These are phyloP conservation scores for Dicorynia guianensis DNA, from an alignment of 306 rosid species.

Conservation along the genomic window DNA sequence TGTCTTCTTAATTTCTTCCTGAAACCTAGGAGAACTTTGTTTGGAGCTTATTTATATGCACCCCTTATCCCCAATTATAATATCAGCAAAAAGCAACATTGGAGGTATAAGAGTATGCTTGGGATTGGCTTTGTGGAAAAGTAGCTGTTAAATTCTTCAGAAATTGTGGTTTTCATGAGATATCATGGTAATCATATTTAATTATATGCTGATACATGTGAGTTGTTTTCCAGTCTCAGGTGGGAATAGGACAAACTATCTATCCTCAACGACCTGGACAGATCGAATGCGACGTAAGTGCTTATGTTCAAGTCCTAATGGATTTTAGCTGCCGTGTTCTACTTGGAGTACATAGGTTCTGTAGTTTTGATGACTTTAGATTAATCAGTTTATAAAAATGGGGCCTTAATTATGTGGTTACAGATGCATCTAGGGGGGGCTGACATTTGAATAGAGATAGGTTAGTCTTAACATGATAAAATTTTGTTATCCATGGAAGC, in stretches of 20 bases:
- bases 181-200: conserved; percentile 36
- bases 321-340: neutral
- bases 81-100: neutral
- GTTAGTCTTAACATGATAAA: neutral
- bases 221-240: conserved; percentile 59
- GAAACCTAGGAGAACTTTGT: conserved; percentile 3
- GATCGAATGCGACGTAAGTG: conserved; percentile 84
- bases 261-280: conserved; percentile 95
- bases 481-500: neutral
- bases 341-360: conserved; percentile 26
- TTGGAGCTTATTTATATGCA: conserved; percentile 6
- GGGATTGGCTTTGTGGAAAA: conserved; percentile 14
- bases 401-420: neutral
- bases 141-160: conserved; percentile 9
- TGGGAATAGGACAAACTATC: conserved; percentile 60
- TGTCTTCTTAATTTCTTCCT: conserved; percentile 14
- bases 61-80: conserved; percentile 3
- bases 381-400: neutral
- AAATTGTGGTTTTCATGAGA: conserved; percentile 25
- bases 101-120: conserved; percentile 5
- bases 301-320: conserved; percentile 29
- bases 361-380: conserved; percentile 16
- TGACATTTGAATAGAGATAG: neutral
- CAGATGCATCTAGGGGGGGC: neutral
- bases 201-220: conserved; percentile 35